Evolutionary conservation across 2,329 filamentous ascomycete species (phyloP), one percentile per base, ranked within the genome.

Genomic region (Didymella pinodella): DNA sequence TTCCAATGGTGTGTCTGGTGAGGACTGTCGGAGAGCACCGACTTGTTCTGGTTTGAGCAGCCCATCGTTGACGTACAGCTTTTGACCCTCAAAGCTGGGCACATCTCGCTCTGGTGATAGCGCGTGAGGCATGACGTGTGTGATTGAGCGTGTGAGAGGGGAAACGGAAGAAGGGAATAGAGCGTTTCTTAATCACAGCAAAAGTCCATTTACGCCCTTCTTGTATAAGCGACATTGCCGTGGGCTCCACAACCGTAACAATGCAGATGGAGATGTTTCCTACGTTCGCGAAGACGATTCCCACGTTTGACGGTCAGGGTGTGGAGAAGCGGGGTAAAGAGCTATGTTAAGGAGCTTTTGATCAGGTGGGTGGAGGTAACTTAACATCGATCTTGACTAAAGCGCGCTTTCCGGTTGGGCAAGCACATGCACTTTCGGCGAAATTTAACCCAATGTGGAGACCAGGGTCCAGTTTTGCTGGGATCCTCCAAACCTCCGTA

Each of bases 21-120:
- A 73, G 0, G 83, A 84, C 16, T 77, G 73, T 8, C 68, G 77
- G 25, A 86, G 70, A 20, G 74, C 69, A 0, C 74, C 74, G 2
- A 82, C 77, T 57, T 83, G 80, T 7, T 75, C 71, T 5, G 80
- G 75, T n/a, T 71, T 72, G 10, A 86, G 76, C 6, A 78, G 78
- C 0, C 81, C 81, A 58, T 83, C 81, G 54, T 77, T 82, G 45
- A 83, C 81, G 50, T 71, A 78, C 10, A 82, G 70, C 47, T 72
- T 67, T 46, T 71, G 59, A 20, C 69, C 68, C 25, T 69, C 50
- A 48, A 72, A 68, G 60, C 64, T 73, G 16, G 69, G 61, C 12
- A 56, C 28, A 32, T 70, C 65, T 58, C 34, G 57, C 25, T 71
- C 69, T 18, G 67, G 57, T 20, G 68, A 64, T n/a, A 65, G 28